These are phyloP conservation scores for Tanacetum coccineum DNA, from an alignment of 129 eudicot species.

Conservation along the genomic window DNA sequence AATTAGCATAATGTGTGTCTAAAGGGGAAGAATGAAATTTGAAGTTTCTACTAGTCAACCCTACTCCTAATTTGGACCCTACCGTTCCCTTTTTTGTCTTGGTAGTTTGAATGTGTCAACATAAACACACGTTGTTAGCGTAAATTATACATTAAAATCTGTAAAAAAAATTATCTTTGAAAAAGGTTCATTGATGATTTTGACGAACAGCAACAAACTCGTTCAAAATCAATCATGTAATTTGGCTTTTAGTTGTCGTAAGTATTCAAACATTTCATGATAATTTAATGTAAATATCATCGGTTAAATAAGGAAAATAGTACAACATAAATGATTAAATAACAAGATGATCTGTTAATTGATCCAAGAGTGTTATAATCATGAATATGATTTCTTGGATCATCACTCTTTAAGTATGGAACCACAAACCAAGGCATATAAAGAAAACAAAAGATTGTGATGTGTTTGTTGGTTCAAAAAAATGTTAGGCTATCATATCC, in stretches of 20 bases:
- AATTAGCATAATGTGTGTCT: constrained; percentile 24
- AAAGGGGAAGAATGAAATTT: constrained; percentile 27
- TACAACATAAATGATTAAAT: neutral
- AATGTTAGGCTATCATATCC: constrained; percentile 18
- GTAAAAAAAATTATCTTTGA: too few relatives aligned
- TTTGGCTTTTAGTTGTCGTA: too few relatives aligned
- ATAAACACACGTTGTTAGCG: too few relatives aligned
- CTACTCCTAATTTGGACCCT: constrained; percentile 23
- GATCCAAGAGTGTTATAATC: constrained; percentile 12
- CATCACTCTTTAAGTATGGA: constrained; percentile 12
- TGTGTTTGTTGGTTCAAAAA: constrained; percentile 7
- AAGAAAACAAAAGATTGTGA: constrained; percentile 27
- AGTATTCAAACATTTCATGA: neutral
- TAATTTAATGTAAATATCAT: neutral
- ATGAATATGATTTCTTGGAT: constrained; percentile 16
- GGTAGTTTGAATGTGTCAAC: too few relatives aligned
- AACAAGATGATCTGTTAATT: neutral
- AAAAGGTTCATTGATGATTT: too few relatives aligned
- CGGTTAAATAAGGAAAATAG: neutral
- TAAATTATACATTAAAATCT: too few relatives aligned
- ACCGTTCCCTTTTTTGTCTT: constrained; percentile 16
- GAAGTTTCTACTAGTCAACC: constrained; percentile 12
- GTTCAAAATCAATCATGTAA: too few relatives aligned
- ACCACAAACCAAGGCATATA: constrained; percentile 19
- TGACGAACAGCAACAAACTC: too few relatives aligned